Evolutionary conservation across 495 filamentous ascomycete species (phyloP).

Genomic region (Hyaloscypha hepaticicola): DNA sequence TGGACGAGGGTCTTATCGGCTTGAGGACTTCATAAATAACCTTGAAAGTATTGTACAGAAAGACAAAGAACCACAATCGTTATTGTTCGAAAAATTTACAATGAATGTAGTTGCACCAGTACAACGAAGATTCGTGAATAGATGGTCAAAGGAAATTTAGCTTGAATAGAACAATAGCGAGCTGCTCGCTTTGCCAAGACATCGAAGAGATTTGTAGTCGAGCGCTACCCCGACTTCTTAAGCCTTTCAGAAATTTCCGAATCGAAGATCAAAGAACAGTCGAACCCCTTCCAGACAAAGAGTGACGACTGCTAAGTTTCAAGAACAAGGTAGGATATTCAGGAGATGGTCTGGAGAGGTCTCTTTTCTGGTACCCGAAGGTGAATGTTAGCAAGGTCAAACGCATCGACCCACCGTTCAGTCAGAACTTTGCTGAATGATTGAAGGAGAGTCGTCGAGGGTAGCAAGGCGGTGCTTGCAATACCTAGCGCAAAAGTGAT

Average conservation of each 20-base stretch:
- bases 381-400: background rate
- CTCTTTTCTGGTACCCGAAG: background rate
- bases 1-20: background rate
- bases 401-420: conserved; percentile 1
- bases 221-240: background rate
- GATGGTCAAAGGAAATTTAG: background rate
- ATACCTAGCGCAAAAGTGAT: conserved; percentile 7
- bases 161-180: conserved; percentile 8
- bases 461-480: background rate
- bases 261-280: background rate
- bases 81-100: background rate
- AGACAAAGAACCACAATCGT: conserved; percentile 5
- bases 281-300: background rate
- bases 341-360: background rate
- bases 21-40: background rate
- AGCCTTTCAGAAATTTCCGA: conserved; percentile 6
- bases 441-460: conserved; percentile 12
- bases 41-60: background rate
- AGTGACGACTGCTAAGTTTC: conserved; percentile 2
- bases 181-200: background rate
- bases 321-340: conserved; percentile 1
- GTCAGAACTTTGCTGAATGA: background rate
- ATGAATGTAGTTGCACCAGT: conserved; percentile 11
- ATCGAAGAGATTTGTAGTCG: background rate
- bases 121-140: conserved; percentile 6